Base-by-base conservation (phyloP, 106 monocot species). In the Platanthera zijinensis region DNA sequence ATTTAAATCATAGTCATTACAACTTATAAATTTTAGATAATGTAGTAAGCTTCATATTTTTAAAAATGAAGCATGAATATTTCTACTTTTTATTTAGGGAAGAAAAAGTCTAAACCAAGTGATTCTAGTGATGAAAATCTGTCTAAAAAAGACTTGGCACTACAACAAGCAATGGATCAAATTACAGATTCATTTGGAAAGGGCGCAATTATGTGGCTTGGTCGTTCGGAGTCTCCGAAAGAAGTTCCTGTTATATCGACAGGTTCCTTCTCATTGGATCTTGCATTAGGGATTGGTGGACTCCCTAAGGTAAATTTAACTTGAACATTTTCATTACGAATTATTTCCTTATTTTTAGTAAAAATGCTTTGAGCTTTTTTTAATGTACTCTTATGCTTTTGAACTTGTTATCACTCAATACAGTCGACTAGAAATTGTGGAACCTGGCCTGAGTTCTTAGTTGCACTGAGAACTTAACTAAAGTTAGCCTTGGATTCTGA, bases 121-220 rank as follows among this genome's bases (percentile, higher is more conserved):
- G 97, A 99, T 48, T 92, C 88, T 74, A 84, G 88, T 46, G 94
- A 90, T 50, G 92, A 99, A 48, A 78, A 49, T 78, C 12, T 92
- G 69, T 99, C 94, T 14, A 92, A 89, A 77, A 94, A 88, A 80
- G 97, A 99, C 57, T 69, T 88, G 50, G 97, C 97, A 77, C 57
- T 99, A 66, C 87, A 94, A 61, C 85, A 91, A 78, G 97, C 97
- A 12, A 74, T 99, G 68, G 97, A 99, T 84, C 94, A 94, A 64
- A 99, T 99, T 57, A 90, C 83, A 72, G 51, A 82, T 81, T 81
- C 97, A 73, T 99, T 99, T 84, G 97, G 97, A 28, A 94, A 99
- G 57, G 97, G 97, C 13, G 79, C 97, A 71, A 94, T 99, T 72
- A 99, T 99, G 97, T 99, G 97, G 97, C 94, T 99, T 80, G 97